Percentiles rank a stretch among this genome's conserved stretches.
phyloP scores from a whole-genome alignment of 2,329 filamentous ascomycete genomes.

The Trichoderma endophyticum region DNA sequence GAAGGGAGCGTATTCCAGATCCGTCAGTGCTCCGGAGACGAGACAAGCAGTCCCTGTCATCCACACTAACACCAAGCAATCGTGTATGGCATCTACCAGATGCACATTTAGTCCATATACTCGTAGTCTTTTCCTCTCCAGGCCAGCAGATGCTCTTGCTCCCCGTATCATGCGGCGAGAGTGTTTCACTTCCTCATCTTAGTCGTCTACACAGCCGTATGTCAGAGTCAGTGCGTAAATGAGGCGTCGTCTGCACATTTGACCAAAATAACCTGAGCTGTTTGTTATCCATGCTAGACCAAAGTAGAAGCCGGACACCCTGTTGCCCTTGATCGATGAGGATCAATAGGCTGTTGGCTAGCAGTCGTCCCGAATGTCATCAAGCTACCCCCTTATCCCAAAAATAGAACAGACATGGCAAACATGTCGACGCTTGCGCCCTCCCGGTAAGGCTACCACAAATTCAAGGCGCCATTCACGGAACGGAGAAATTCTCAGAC shows the following conservation, averaged over 20 bases:
- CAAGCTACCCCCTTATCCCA: neutral
- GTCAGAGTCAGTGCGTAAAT: neutral
- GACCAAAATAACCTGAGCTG: neutral
- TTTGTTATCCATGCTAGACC: neutral
- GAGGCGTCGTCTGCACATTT: neutral
- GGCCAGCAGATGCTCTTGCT: neutral
- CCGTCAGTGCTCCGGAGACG: neutral
- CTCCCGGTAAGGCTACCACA: neutral
- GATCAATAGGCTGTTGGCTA: conserved; percentile 11
- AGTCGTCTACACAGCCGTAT: neutral
- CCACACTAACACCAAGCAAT: neutral
- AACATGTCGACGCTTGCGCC: neutral
- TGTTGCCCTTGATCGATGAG: neutral
- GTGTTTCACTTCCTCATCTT: neutral
- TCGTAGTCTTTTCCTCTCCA: neutral
- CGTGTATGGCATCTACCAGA: neutral
- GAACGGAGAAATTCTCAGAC: conserved; percentile 13
- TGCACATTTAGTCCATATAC: neutral
- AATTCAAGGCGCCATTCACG: conserved; percentile 1
- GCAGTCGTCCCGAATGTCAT: neutral
- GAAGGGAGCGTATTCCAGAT: neutral
- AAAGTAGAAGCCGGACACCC: neutral
- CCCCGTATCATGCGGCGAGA: neutral
- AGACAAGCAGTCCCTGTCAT: neutral
- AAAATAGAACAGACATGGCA: conserved; percentile 7